A percentile compares a stretch with the other conserved stretches of the same genome.
Evolutionary conservation across 805 yeast genomes (phyloP).

Genomic region (Myxozyma geophila): DNA sequence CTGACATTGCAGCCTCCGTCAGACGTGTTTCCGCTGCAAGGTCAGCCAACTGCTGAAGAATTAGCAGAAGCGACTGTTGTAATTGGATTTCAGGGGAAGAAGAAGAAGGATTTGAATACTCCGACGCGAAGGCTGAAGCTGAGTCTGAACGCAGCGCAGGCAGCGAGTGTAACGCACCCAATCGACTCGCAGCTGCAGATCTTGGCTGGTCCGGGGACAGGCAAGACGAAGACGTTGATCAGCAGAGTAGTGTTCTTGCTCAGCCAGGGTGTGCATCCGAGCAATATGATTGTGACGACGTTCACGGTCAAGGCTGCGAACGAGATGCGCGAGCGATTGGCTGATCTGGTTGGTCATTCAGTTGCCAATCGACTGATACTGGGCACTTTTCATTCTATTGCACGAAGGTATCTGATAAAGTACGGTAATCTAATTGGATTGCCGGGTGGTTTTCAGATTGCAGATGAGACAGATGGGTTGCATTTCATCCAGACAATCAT

Average conservation of each 20-base stretch:
- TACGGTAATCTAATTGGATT: conserved; percentile 58
- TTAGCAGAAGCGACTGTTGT: neutral
- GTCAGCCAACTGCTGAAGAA: neutral
- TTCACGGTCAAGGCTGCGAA: conserved; percentile 91
- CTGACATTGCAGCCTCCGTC: conserved; percentile 15
- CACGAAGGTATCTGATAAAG: conserved; percentile 60
- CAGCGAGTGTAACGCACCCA: conserved; percentile 52
- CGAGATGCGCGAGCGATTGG: conserved; percentile 75
- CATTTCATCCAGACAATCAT: conserved; percentile 49
- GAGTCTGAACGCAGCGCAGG: conserved; percentile 51
- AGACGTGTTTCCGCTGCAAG: conserved; percentile 3
- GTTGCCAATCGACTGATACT: conserved; percentile 56
- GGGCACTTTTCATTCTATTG: conserved; percentile 91
- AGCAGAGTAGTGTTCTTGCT: conserved; percentile 65
- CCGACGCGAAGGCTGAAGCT: conserved; percentile 21
- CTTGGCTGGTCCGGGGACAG: conserved; percentile 68
- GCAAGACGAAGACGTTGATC: conserved; percentile 79
- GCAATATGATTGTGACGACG: conserved; percentile 78
- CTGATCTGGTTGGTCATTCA: conserved; percentile 34
- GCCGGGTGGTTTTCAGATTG: conserved; percentile 52
- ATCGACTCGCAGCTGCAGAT: conserved; percentile 53
- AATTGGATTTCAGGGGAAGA: neutral
- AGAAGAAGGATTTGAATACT: neutral
- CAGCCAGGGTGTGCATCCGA: conserved; percentile 60
- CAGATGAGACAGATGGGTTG: conserved; percentile 65